Evolutionary conservation across 441 rosid genomes (phyloP).

Genomic region (Manihot esculenta): DNA sequence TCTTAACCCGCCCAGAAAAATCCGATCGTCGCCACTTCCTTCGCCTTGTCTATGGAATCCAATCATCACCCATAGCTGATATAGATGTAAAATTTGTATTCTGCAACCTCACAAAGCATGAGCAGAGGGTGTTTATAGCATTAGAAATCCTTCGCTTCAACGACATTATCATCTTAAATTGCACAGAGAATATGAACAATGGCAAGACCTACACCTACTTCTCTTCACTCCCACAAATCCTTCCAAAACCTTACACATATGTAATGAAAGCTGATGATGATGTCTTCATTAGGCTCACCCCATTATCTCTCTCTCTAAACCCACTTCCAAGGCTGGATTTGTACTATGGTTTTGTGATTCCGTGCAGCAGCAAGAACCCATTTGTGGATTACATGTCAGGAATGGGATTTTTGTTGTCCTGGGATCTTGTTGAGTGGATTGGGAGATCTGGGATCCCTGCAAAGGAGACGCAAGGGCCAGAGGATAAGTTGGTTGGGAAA

Average conservation of each 20-base stretch:
- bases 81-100: constrained; percentile 39
- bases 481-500: constrained; percentile 45
- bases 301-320: constrained; percentile 27
- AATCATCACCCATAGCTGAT: constrained; percentile 26
- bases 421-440: constrained; percentile 53
- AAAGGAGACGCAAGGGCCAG: constrained; percentile 32
- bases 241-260: constrained; percentile 28
- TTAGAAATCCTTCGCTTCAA: constrained; percentile 36
- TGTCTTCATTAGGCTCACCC: constrained; percentile 27
- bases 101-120: constrained; percentile 34
- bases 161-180: constrained; percentile 42
- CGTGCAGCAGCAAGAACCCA: constrained; percentile 39
- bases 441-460: constrained; percentile 26
- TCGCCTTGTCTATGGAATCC: constrained; percentile 38
- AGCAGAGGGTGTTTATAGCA: constrained; percentile 29
- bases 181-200: constrained; percentile 47
- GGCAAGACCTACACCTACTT: constrained; percentile 47
- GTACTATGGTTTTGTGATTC: constrained; percentile 45
- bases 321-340: constrained; percentile 33
- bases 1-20: constrained; percentile 32
- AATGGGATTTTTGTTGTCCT: constrained; percentile 46
- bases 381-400: constrained; percentile 45
- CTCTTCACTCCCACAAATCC: constrained; percentile 36
- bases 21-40: constrained; percentile 43
- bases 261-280: constrained; percentile 50